phyloP scores from a whole-genome alignment of 2,329 filamentous ascomycete genomes.

The Colletotrichum horii region DNA sequence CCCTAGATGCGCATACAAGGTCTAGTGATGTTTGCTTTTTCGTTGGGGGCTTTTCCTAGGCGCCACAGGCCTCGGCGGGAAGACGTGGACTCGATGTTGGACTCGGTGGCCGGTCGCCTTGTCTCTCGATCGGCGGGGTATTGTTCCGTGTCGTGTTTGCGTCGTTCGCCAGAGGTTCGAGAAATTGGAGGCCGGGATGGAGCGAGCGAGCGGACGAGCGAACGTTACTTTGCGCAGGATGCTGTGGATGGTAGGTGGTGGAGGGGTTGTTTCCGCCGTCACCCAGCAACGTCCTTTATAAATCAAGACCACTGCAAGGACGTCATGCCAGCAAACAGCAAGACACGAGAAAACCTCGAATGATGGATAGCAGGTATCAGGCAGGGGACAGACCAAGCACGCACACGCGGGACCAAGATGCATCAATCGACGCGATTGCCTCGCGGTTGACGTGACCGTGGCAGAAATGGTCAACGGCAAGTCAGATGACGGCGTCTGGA shows the following conservation, averaged over 20 bases:
- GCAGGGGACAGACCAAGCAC: not conserved
- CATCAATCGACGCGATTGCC: not conserved
- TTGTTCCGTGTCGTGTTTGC: not conserved
- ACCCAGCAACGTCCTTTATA: constrained; percentile 21
- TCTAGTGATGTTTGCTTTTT: constrained; percentile 4
- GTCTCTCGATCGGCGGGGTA: not conserved
- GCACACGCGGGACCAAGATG: not conserved
- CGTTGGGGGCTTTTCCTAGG: not conserved
- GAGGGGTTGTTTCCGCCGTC: constrained; percentile 9
- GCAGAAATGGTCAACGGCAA: not conserved
- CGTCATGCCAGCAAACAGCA: constrained; percentile 8
- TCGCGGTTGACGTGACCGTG: not conserved
- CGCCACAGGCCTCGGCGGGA: constrained; percentile 1
- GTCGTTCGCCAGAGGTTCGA: not conserved
- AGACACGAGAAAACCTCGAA: not conserved
- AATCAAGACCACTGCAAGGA: constrained; percentile 11
- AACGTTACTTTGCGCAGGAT: not conserved
- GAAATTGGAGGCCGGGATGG: not conserved
- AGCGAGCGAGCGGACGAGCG: not conserved
- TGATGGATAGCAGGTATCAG: not conserved
- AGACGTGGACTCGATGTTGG: not conserved
- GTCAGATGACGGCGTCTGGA: constrained; percentile 11
- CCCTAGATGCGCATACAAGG: not conserved
- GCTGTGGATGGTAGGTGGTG: not conserved
- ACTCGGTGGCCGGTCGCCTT: not conserved